Evolutionary conservation across 139 green algal species (phyloP), one percentile per base, ranked within the genome.

Genomic region (Dunaliella primolecta): DNA sequence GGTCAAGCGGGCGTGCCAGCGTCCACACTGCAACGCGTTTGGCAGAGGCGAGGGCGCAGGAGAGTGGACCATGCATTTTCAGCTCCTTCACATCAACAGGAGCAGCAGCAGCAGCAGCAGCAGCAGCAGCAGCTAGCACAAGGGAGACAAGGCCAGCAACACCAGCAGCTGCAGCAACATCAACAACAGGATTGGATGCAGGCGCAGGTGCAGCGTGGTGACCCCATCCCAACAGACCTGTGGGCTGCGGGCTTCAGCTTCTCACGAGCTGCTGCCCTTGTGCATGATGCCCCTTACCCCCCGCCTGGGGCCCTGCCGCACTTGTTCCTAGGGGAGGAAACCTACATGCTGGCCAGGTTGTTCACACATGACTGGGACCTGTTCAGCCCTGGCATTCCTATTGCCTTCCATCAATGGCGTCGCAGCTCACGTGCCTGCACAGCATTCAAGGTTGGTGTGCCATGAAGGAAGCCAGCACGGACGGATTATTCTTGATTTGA

Each of bases 161-260:
- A 15, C 20, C 72, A 78, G 27, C 3, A 78, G 72, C 25, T 3
- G 20, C 55, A 36, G 46, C 78, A 70, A 36, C 3, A 24, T 81
- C 30, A 29, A 34, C 72, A n/a, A 78, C 72, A n/a, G 23, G n/a
- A n/a, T n/a, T n/a, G n/a, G n/a, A n/a, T n/a, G n/a, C n/a, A n/a
- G n/a, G n/a, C n/a, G n/a, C n/a, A n/a, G n/a, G n/a, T n/a, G 15
- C 46, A 64, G 46, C 46, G 7, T 64, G 46, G 15, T 64, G 46
- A 64, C 15, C 7, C 30, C 29, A 29, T 23, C 2, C 82, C 82
- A 1, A 23, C 82, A 29, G 3, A 32, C 7, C 46, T 95, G 76
- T 97, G 94, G 94, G 94, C 93, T 1, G 94, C 94, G 0, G 94
- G 94, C 0, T 90, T 96, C 72, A 93, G 86, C 82, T 97, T 97